Base-by-base conservation (phyloP, 495 filamentous ascomycete species). In the Penicillium macrosclerotiorum region DNA sequence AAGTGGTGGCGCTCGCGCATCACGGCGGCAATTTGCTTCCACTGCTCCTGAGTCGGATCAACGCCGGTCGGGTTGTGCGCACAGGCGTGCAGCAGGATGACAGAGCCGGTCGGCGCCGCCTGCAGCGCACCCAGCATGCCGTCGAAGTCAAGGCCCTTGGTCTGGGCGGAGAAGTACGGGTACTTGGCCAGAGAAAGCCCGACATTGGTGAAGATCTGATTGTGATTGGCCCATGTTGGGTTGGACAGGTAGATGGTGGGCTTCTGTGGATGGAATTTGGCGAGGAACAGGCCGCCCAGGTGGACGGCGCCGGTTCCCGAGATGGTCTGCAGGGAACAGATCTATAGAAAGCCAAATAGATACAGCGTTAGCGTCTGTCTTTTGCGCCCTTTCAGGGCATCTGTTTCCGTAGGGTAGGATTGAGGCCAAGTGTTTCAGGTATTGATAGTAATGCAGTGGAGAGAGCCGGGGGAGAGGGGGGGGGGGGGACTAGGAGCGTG, bases 21-120 rank as follows among this genome's bases (percentile, higher is more conserved):
- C 18, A 96, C 59, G 5, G 75, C 60, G 40, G 90, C 90, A 48
- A 99, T 80, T 55, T 94, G 73, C 61, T 85, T 89, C 93, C 93
- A 99, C 71, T 99, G 93, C 26, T 90, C 90, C 41, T 82, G 77
- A 14, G 93, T 93, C 16, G 89, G 93, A 70, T 99, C 93, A 41
- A 99, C 93, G 47, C 93, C 93, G 11, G 93, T 99, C 17, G 93
- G 93, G 69, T 99, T 99, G 76, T 97, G 93, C 19, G 93, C 93
- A 68, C 93, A 99, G 49, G 89, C 90, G 68, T 99, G 93, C 12
- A 99, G 81, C 20, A 99, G 80, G 68, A 97, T 82, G 64, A 99
- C 78, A 55, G 83, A 89, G 49, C 86, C 85, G 18, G 82, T 66
- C 0, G 88, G 85, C 4, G 93, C 92, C 24, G 74, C 64, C 13